Evolutionary conservation across 306 rosid species (phyloP).

Genomic region (Ormosia semicastrata): DNA sequence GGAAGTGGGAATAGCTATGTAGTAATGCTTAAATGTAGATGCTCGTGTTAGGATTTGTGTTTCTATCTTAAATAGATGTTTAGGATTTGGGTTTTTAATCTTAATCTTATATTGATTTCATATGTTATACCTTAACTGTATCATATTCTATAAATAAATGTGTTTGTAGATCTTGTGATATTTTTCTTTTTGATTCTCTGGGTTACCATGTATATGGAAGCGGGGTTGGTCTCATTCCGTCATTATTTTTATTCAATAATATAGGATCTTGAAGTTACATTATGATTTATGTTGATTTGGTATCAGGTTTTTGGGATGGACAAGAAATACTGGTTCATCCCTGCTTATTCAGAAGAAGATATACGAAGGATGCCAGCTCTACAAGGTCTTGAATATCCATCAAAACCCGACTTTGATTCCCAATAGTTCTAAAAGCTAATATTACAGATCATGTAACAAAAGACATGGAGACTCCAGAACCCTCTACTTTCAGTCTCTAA

Average conservation of each 20-base stretch:
- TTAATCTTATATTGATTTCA: not conserved
- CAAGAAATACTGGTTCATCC: constrained; percentile 89
- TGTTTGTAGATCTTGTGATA: not conserved
- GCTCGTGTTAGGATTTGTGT: not conserved
- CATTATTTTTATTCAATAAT: not conserved
- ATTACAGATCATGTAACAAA: constrained; percentile 28
- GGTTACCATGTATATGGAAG: not conserved
- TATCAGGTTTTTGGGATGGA: constrained; percentile 87
- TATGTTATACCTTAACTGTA: not conserved
- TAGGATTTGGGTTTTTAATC: not conserved
- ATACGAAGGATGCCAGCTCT: constrained; percentile 83
- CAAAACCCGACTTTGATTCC: constrained; percentile 85
- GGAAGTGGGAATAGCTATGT: not conserved
- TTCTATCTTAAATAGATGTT: not conserved
- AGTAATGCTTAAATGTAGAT: not conserved
- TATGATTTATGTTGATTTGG: constrained; percentile 14
- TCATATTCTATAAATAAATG: not conserved
- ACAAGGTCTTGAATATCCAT: constrained; percentile 95
- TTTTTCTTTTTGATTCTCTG: not conserved
- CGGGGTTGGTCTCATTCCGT: not conserved
- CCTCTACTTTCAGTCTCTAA: constrained; percentile 30
- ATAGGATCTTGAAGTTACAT: not conserved
- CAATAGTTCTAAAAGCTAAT: constrained; percentile 58
- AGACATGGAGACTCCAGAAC: constrained; percentile 22
- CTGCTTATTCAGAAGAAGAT: constrained; percentile 94